These are phyloP conservation scores for Cicer cuneatum DNA, from an alignment of 306 rosid species.

Conservation along the genomic window DNA sequence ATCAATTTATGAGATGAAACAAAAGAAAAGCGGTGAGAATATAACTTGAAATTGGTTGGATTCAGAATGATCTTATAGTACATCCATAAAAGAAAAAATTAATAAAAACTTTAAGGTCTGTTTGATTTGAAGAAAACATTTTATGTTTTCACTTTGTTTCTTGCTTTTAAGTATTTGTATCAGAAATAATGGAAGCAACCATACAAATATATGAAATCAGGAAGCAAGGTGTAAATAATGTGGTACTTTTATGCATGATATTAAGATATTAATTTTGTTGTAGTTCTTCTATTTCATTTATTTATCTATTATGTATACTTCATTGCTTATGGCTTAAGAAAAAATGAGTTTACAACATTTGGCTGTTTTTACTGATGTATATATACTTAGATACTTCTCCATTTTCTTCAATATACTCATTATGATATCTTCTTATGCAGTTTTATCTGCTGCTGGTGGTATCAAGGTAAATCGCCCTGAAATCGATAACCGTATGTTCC, in stretches of 20 bases:
- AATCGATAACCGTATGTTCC: constrained; percentile 60
- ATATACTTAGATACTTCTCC: constrained; percentile 9
- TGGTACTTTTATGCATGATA: background rate
- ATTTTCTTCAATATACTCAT: constrained; percentile 40
- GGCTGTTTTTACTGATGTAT: constrained; percentile 3
- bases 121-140: background rate
- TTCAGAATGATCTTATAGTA: constrained; percentile 6
- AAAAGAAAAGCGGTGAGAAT: constrained; percentile 4
- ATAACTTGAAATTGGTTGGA: constrained; percentile 14
- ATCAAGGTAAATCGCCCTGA: constrained; percentile 73
- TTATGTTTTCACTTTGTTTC: background rate
- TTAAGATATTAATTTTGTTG: constrained; percentile 1
- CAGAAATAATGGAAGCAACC: too few relatives aligned
- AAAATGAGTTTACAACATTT: constrained; percentile 14
- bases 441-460: constrained; percentile 95
- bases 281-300: background rate
- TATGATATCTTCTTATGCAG: constrained; percentile 54
- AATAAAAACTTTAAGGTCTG: background rate
- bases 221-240: too few relatives aligned
- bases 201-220: too few relatives aligned
- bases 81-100: background rate
- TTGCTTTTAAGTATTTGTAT: background rate
- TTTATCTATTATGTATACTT: constrained; percentile 1
- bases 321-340: constrained; percentile 14
- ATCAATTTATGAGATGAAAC: constrained; percentile 14